Percentiles rank a stretch among this genome's conserved stretches.
Evolutionary conservation across 2,329 filamentous ascomycete species (phyloP).

Genomic region (Aspergillus neoniger): DNA sequence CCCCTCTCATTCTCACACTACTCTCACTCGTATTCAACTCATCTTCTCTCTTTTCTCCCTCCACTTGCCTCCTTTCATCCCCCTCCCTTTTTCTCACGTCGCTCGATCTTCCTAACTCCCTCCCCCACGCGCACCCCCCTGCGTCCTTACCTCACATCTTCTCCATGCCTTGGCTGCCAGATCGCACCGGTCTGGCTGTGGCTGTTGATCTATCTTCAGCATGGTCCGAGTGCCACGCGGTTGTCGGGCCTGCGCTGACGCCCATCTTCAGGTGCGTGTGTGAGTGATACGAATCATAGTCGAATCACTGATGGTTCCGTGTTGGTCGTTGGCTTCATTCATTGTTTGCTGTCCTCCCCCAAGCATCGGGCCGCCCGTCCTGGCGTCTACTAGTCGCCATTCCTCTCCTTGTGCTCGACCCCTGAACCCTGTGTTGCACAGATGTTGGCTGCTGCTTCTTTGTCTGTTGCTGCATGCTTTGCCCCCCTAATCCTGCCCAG

Average conservation of each 20-base stretch:
- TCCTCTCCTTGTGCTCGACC: neutral
- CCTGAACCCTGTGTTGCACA: neutral
- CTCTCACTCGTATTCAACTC: neutral
- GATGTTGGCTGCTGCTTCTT: neutral
- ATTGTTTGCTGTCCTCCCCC: neutral
- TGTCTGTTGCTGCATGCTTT: neutral
- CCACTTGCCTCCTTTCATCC: neutral
- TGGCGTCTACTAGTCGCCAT: neutral
- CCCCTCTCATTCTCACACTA: no score
- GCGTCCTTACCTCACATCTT: neutral
- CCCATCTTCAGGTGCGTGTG: constrained; percentile 19
- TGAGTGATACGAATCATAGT: no score
- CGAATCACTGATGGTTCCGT: neutral
- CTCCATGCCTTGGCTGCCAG: constrained; percentile 13
- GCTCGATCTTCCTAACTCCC: neutral
- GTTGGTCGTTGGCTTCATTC: neutral
- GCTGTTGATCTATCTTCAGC: constrained; percentile 16
- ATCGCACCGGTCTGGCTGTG: constrained; percentile 5
- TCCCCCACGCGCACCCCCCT: neutral
- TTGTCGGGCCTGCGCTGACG: constrained; percentile 26
- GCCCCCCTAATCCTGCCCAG: neutral
- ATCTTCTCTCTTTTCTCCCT: neutral
- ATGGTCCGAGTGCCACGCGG: constrained; percentile 38
- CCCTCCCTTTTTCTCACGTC: neutral
- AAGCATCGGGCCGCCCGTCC: neutral